These are phyloP conservation scores for Adenanthera pavonina DNA, from an alignment of 306 rosid genomes.

Conservation along the genomic window DNA sequence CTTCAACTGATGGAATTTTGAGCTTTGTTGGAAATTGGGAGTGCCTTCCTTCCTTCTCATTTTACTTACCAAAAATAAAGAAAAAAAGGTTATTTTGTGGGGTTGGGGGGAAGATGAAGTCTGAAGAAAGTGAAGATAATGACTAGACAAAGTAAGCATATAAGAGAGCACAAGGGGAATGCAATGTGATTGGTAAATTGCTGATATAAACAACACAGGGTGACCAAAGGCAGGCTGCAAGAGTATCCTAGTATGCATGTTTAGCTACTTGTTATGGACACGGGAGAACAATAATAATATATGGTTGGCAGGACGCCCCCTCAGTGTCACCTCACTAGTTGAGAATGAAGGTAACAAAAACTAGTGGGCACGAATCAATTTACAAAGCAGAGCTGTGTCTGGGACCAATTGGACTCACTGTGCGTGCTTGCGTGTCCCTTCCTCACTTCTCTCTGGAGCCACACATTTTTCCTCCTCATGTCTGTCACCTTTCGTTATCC, in stretches of 20 bases:
- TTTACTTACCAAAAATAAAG: too few relatives aligned
- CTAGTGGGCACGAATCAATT: neutral
- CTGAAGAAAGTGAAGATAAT: neutral
- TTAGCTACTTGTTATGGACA: too few relatives aligned
- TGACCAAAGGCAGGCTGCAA: too few relatives aligned
- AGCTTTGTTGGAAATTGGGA: too few relatives aligned
- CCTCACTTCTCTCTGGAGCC: neutral
- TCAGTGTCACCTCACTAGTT: too few relatives aligned
- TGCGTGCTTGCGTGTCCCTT: neutral
- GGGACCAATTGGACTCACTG: neutral
- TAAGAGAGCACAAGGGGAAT: neutral
- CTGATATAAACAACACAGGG: too few relatives aligned
- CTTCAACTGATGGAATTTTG: too few relatives aligned
- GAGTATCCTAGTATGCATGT: too few relatives aligned
- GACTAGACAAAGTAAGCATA: neutral
- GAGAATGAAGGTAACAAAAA: neutral
- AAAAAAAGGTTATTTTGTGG: neutral
- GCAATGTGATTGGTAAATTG: too few relatives aligned
- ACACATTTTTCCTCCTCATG: neutral
- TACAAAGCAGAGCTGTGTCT: neutral
- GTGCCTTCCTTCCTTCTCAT: too few relatives aligned
- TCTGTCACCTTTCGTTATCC: neutral
- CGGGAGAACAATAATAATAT: too few relatives aligned
- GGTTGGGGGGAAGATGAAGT: neutral
- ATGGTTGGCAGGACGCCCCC: too few relatives aligned